These are phyloP conservation scores for Dissophora globulifera DNA, from an alignment of 192 early-diverging fungal genomes.

Conservation along the genomic window DNA sequence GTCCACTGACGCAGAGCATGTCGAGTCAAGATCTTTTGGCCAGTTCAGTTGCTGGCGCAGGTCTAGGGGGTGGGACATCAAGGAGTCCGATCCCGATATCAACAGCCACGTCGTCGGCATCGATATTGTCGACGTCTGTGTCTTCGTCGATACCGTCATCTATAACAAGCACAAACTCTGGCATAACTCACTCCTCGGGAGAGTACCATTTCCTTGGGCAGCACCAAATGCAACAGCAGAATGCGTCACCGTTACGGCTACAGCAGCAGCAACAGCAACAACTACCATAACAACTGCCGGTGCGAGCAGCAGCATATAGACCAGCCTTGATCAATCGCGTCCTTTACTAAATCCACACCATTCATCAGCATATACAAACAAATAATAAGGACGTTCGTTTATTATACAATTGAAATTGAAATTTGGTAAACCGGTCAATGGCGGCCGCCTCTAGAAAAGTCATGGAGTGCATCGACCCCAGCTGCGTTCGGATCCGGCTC, in stretches of 20 bases:
- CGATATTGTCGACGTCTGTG: background rate
- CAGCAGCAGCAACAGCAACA: slow-evolving; percentile 7
- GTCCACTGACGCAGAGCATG: slow-evolving; percentile 36
- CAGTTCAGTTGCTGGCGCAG: background rate
- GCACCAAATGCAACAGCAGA: slow-evolving; percentile 11
- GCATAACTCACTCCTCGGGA: background rate
- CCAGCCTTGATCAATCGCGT: no score
- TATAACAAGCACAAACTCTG: background rate
- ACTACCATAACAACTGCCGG: background rate
- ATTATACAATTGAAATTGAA: no score
- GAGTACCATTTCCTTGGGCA: slow-evolving; percentile 15
- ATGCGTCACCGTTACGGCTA: background rate
- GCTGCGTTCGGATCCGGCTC: slow-evolving; percentile 42
- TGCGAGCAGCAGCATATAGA: no score
- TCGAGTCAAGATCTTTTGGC: slow-evolving; percentile 19
- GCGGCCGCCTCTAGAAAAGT: slow-evolving; percentile 44
- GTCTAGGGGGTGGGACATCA: background rate
- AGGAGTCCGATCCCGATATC: background rate
- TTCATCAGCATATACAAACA: background rate
- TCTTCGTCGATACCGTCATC: background rate
- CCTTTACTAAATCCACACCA: no score
- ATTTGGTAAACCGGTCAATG: no score
- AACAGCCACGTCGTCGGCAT: background rate
- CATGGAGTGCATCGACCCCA: slow-evolving; percentile 35
- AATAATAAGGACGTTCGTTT: background rate